Base-by-base conservation (phyloP, 805 yeast genomes). In the Candida gorgasii region DNA sequence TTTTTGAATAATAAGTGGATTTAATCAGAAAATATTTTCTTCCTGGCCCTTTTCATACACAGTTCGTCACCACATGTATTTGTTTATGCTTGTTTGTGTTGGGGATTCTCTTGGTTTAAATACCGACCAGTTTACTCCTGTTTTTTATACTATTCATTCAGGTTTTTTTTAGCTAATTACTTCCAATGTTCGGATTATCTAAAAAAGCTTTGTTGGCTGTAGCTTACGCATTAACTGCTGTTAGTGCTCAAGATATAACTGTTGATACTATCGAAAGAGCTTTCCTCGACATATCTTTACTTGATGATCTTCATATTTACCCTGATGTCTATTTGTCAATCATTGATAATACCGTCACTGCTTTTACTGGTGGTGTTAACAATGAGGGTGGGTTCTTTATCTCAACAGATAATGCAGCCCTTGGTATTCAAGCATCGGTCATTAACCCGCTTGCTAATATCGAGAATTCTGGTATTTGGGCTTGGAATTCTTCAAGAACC, bases 271-370 rank as follows among this genome's bases (percentile, higher is more conserved):
- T 59, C 13, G 35, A 27, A 9, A 23, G 44, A 8, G 63, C 60
- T 14, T 42, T 55, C 11, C 30, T 59, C 14, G 39, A 43, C 18
- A n/a, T n/a, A n/a, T 23, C 58, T 24, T 12, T 44, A 12, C 23
- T 57, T 26, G 65, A 62, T 13, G 48, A 42, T 37, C 43, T 56
- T 19, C 51, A 44, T 11, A 46, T 63, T 18, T 33, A 37, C n/a
- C 38, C 52, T 1, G 61, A 58, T 29, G 63, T 49, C 3, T 55
- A 49, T 38, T 61, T 55, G 49, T 59, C 67, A 9, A 57, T 62
- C 24, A 49, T 61, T 30, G 49, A 58, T 37, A 57, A 55, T 39
- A 48, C 55, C 5, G 7, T 49, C n/a, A 45, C 54, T 8, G 43
- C 47, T 12, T 42, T 61, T 15, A 46, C 53, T 32, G 67, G 69